Conservation (phyloP, 371 early-diverging fungal genomes). For the Circinella umbellata region DNA sequence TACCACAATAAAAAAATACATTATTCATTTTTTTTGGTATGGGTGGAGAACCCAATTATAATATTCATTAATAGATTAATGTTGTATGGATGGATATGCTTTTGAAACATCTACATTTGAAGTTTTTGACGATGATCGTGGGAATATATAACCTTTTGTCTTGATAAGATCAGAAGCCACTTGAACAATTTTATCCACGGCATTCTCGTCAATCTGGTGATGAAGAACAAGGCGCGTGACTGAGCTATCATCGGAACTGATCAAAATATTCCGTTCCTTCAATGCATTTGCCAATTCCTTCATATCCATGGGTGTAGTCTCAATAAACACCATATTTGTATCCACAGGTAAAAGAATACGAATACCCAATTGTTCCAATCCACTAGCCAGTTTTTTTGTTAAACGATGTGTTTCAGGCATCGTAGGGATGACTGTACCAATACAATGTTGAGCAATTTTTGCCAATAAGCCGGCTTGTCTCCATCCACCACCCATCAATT, state of each 20-base stretch:
- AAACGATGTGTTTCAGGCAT: slow-evolving; percentile 71
- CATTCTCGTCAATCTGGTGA: slow-evolving; percentile 69
- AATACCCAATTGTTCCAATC: slow-evolving; percentile 65
- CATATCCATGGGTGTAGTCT: slow-evolving; percentile 50
- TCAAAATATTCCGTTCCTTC: slow-evolving; percentile 53
- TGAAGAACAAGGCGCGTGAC: slow-evolving; percentile 75
- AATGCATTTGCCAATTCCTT: slow-evolving; percentile 56
- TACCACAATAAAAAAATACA: no score
- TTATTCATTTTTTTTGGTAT: neutral
- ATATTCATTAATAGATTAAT: neutral
- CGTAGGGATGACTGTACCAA: slow-evolving; percentile 65
- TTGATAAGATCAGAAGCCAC: slow-evolving; percentile 26
- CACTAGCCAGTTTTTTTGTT: slow-evolving; percentile 64
- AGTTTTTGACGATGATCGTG: no score
- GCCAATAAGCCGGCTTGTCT: slow-evolving; percentile 86
- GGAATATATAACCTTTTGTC: neutral
- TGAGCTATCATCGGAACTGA: slow-evolving; percentile 54
- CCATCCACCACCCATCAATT: slow-evolving; percentile 94
- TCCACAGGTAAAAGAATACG: slow-evolving; percentile 66
- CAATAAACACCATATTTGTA: slow-evolving; percentile 90
- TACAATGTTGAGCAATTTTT: slow-evolving; percentile 73
- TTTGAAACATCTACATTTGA: neutral
- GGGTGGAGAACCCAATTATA: no score
- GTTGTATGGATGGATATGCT: slow-evolving; percentile 9
- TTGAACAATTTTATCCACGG: slow-evolving; percentile 56